Percentiles rank a stretch among this genome's conserved stretches.
Conservation (phyloP, 805 yeast genomes). For the Lipomyces lipofer region DNA sequence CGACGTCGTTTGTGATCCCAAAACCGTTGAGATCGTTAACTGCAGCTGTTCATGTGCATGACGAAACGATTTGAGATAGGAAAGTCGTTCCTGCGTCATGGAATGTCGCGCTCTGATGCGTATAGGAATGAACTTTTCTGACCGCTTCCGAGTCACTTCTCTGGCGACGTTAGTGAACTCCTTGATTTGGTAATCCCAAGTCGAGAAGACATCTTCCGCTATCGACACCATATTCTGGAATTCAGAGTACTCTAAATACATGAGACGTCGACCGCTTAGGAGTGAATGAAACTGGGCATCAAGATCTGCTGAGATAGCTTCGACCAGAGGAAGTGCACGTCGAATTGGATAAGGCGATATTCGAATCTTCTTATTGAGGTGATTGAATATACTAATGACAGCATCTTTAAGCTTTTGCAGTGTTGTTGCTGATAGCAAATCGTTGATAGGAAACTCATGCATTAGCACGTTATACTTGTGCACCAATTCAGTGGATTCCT, state of each 20-base stretch:
- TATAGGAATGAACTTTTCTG: slow-evolving; percentile 67
- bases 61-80: slow-evolving; percentile 50
- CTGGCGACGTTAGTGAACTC: slow-evolving; percentile 67
- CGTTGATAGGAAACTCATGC: slow-evolving; percentile 68
- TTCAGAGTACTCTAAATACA: slow-evolving; percentile 46
- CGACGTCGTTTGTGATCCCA: slow-evolving; percentile 6
- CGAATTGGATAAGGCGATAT: slow-evolving; percentile 61
- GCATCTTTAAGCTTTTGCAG: slow-evolving; percentile 50
- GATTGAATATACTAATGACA: slow-evolving; percentile 53
- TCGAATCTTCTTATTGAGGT: slow-evolving; percentile 60
- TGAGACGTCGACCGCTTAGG: slow-evolving; percentile 44
- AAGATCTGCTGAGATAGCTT: slow-evolving; percentile 61
- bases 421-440: slow-evolving; percentile 51
- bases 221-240: slow-evolving; percentile 43
- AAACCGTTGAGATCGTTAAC: slow-evolving; percentile 40
- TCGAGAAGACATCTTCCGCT: slow-evolving; percentile 43
- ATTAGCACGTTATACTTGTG: slow-evolving; percentile 61
- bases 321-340: slow-evolving; percentile 65
- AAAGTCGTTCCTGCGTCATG: slow-evolving; percentile 47
- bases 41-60: slow-evolving; percentile 53
- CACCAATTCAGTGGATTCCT: slow-evolving; percentile 42
- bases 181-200: slow-evolving; percentile 63
- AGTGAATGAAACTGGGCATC: slow-evolving; percentile 47
- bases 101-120: slow-evolving; percentile 53
- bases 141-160: slow-evolving; percentile 71